Percentiles rank a stretch among this genome's conserved stretches.
These are phyloP conservation scores for Lyophyllum decastes DNA, from an alignment of 768 basidiomycete species.

Conservation along the genomic window DNA sequence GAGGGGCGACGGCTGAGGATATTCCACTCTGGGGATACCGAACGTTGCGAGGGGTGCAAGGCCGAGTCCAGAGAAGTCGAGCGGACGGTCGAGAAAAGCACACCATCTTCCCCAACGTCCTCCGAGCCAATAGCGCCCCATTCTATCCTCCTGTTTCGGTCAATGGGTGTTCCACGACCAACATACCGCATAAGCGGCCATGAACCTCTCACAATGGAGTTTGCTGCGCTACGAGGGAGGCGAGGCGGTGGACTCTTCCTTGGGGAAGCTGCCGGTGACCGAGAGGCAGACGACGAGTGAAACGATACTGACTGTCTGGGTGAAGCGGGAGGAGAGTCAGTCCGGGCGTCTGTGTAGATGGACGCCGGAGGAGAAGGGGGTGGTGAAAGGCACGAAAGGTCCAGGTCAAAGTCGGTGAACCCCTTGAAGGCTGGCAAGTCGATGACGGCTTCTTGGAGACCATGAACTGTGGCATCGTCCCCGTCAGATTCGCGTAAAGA, in stretches of 20 bases:
- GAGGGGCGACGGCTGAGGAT: slow-evolving; percentile 33
- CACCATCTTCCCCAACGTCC: slow-evolving; percentile 45
- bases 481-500: slow-evolving; percentile 21
- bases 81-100: slow-evolving; percentile 38
- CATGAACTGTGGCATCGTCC: slow-evolving; percentile 27
- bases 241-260: slow-evolving; percentile 30
- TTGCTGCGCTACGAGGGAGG: slow-evolving; percentile 25
- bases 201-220: slow-evolving; percentile 36
- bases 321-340: slow-evolving; percentile 31
- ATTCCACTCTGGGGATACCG: slow-evolving; percentile 43
- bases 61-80: slow-evolving; percentile 43
- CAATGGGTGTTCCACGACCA: slow-evolving; percentile 51
- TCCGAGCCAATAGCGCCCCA: slow-evolving; percentile 43
- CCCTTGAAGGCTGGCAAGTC: slow-evolving; percentile 34
- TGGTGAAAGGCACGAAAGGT: slow-evolving; percentile 44
- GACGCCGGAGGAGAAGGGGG: slow-evolving; percentile 41
- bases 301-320: slow-evolving; percentile 35
- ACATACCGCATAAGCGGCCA: slow-evolving; percentile 47
- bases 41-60: slow-evolving; percentile 27
- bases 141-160: slow-evolving; percentile 41
- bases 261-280: slow-evolving; percentile 21
- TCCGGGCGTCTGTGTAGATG: slow-evolving; percentile 31
- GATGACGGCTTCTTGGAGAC: slow-evolving; percentile 22
- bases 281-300: slow-evolving; percentile 33
- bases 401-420: slow-evolving; percentile 48